A percentile compares a stretch with the other conserved stretches of the same genome.
These are phyloP conservation scores for Phytophthora agathidicida DNA, from an alignment of 352 stramenopile species.

Conservation along the genomic window DNA sequence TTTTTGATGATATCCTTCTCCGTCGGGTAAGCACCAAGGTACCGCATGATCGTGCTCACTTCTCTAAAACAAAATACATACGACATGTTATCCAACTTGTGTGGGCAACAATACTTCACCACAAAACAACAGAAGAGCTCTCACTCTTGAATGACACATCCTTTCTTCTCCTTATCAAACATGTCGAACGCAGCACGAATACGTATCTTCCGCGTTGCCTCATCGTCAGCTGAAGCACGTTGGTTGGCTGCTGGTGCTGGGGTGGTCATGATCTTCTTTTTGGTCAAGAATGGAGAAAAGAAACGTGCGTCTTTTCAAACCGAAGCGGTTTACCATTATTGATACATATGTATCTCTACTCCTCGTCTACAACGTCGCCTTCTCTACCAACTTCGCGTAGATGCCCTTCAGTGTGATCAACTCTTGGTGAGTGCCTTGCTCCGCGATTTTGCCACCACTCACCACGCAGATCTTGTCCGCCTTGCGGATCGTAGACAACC, in stretches of 20 bases:
- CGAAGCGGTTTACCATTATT: too few relatives aligned
- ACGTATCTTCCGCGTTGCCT: conserved; percentile 52
- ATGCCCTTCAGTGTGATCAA: too few relatives aligned
- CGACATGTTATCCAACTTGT: not conserved
- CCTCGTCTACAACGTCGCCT: too few relatives aligned
- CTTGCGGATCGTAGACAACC: too few relatives aligned
- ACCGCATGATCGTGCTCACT: conserved; percentile 92
- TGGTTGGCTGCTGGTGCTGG: conserved; percentile 44
- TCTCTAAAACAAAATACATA: conserved; percentile 56
- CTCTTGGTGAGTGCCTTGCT: too few relatives aligned
- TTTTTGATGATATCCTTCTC: conserved; percentile 93
- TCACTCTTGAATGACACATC: conserved; percentile 88
- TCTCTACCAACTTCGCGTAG: too few relatives aligned
- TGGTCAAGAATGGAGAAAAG: too few relatives aligned
- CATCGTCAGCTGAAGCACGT: conserved; percentile 38
- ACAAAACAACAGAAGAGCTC: conserved; percentile 48
- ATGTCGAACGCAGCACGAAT: conserved; percentile 91
- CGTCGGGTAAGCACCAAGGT: conserved; percentile 89
- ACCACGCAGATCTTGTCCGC: too few relatives aligned
- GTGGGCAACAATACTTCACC: not conserved
- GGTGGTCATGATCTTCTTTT: conserved; percentile 45
- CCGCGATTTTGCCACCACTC: too few relatives aligned
- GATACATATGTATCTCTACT: too few relatives aligned
- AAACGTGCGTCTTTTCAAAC: too few relatives aligned
- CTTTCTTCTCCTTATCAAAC: conserved; percentile 94